Evolutionary conservation across 305 asterid genomes (phyloP), one percentile per base, ranked within the genome.

Genomic region (Rubia balearica): DNA sequence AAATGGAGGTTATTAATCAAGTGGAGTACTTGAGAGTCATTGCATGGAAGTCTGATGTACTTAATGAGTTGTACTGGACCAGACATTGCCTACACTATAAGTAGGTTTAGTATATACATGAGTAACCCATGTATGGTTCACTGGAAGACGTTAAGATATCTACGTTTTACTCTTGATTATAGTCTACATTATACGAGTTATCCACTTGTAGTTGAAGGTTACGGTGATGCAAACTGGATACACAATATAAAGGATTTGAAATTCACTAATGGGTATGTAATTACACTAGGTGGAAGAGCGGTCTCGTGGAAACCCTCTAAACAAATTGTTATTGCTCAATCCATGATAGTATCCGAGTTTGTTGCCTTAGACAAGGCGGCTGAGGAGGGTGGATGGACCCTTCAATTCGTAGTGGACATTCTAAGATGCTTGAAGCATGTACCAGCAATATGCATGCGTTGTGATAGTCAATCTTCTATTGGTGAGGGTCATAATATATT

Each of bases 171-270:
- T 1, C 30, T 0, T 27, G 1, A 27, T 1, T 27, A 27, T 27
- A 2, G 30, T 27, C 16, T 74, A 5, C 61, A 57, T 22, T 73
- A 59, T 13, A 42, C 40, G 0, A 33, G 73, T 42, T 73, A 73
- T 65, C 67, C 40, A n/a, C 12, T 13, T 38, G 22, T 56, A 0
- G 38, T 61, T 4, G 57, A 73, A 38, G 65, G 71, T 3, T 64
- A 63, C 38, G 30, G 42, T 59, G 69, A 74, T 57, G 68, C 77
- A 4, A 68, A 43, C 4, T 68, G 41, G 77, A 74, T 74, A 55
- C 59, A 67, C 0, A 49, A 67, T 57, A 41, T 7, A 67, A 74
- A 13, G 68, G n/a, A 2, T 41, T 12, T 27, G 4, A 55, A 43
- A 9, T 67, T 49, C 24, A 67, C 33, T 0, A 33, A 56, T 0